Conservation (phyloP, 2,329 filamentous ascomycete genomes). For the Plenodomus tracheiphilus region DNA sequence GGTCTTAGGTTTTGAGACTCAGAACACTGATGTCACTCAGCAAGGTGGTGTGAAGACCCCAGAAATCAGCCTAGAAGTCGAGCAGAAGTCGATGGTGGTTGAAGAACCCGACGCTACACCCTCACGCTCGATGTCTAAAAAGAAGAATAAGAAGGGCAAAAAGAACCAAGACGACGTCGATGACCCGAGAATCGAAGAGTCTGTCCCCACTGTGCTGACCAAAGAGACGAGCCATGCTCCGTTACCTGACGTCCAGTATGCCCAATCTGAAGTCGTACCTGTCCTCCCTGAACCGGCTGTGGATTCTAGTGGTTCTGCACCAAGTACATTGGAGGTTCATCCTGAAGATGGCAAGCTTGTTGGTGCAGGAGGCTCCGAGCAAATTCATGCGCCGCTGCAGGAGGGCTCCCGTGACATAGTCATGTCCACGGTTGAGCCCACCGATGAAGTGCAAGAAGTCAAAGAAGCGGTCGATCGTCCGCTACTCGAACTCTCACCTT, state of each 20-base stretch:
- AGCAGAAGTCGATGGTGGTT: slow-evolving; percentile 1
- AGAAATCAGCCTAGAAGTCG: background rate
- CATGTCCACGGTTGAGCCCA: slow-evolving; percentile 4
- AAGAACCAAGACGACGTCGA: slow-evolving; percentile 12
- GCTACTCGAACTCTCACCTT: slow-evolving; percentile 23
- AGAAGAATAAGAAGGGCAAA: slow-evolving; percentile 32
- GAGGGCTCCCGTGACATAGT: slow-evolving; percentile 1
- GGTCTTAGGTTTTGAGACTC: background rate
- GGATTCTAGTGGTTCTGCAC: slow-evolving; percentile 4
- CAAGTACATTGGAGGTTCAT: background rate
- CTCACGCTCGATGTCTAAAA: slow-evolving; percentile 25
- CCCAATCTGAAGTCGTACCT: background rate
- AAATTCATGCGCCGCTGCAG: background rate
- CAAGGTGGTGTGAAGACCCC: background rate
- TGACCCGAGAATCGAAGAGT: slow-evolving; percentile 3
- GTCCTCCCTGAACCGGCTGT: background rate
- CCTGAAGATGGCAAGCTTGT: background rate
- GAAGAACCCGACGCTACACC: slow-evolving; percentile 10
- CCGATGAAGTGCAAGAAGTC: background rate
- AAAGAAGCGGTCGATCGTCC: background rate
- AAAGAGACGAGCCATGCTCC: slow-evolving; percentile 2
- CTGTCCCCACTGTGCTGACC: slow-evolving; percentile 1
- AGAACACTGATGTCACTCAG: background rate
- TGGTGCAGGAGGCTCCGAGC: background rate
- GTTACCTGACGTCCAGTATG: slow-evolving; percentile 1